Conservation (phyloP, 352 stramenopile genomes). For the Globisporangium alternatum region DNA sequence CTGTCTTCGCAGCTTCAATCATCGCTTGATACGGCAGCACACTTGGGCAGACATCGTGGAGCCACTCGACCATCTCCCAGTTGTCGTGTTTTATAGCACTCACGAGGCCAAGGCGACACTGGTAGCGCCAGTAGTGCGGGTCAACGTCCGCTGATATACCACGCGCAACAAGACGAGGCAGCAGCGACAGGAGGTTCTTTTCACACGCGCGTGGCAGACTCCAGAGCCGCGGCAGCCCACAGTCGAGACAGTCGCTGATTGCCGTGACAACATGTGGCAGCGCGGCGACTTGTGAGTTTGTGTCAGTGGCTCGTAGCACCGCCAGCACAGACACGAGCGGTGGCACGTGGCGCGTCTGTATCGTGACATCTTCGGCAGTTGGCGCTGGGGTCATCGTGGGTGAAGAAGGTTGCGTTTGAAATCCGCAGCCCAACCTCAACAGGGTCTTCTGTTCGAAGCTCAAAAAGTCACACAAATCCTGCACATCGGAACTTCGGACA, state of each 20-base stretch:
- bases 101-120: neutral
- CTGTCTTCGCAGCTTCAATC: neutral
- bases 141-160: neutral
- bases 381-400: too few relatives aligned
- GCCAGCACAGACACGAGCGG: neutral
- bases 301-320: neutral
- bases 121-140: neutral
- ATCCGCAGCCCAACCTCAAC: too few relatives aligned
- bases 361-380: too few relatives aligned
- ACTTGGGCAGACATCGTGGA: neutral
- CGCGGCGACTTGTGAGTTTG: too few relatives aligned
- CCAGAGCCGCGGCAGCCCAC: neutral
- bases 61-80: constrained; percentile 2
- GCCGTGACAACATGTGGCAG: neutral
- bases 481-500: too few relatives aligned
- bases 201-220: neutral
- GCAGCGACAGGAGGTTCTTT: neutral
- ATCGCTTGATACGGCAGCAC: neutral
- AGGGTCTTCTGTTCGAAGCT: too few relatives aligned
- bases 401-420: too few relatives aligned
- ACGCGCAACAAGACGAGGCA: neutral
- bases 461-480: too few relatives aligned
- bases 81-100: neutral
- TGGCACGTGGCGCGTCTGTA: neutral
- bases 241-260: neutral